Base-by-base conservation (phyloP, 2,329 filamentous ascomycete species). In the Exophiala lecanii-corni region DNA sequence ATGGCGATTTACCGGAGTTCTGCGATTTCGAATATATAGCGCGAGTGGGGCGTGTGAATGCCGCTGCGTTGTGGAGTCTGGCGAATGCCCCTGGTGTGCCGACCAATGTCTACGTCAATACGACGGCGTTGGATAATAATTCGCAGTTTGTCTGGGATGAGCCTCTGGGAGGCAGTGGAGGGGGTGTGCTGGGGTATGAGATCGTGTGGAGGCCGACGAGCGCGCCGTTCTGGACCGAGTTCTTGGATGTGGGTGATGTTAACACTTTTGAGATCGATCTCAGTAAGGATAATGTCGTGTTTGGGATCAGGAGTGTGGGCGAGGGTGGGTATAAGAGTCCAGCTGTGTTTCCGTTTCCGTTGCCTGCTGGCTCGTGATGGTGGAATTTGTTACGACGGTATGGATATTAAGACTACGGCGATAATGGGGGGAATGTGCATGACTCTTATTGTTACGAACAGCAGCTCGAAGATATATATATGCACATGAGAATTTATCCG, bases 231-330 rank as follows among this genome's bases (percentile, higher is more conserved):
- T 77, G 73, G 73, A 72, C 71, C 31, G 65, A 71, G 44, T 59
- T 64, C 17, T 45, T 74, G 2, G 63, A 70, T 54, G 73, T 79
- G 3, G 75, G 75, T 0, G 62, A 69, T 17, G 69, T 69, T 3
- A 62, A 63, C 0, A 63, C 57, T 30, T 70, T 66, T 3, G 73
- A 65, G 4, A 59, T 80, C 12, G 57, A 66, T 2, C 55, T 79
- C 49, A 73, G 69, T 42, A 78, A 78, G 60, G 76, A 81, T 48
- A 76, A 78, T 59, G 71, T 75, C 9, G 68, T 76, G 17, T 78
- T 79, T 60, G 76, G 77, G 0, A 65, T 79, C 0, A 62, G 76
- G 49, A 65, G 73, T 15, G 71, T 75, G 3, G 71, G 71, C 0
- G 63, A 52, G 45, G 70, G 73, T 56, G 73, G 73, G n/a, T 70